Evolutionary conservation across 176 grass and related monocot genomes (phyloP), one percentile per base, ranked within the genome.

Genomic region (Oropetium thomaeum): DNA sequence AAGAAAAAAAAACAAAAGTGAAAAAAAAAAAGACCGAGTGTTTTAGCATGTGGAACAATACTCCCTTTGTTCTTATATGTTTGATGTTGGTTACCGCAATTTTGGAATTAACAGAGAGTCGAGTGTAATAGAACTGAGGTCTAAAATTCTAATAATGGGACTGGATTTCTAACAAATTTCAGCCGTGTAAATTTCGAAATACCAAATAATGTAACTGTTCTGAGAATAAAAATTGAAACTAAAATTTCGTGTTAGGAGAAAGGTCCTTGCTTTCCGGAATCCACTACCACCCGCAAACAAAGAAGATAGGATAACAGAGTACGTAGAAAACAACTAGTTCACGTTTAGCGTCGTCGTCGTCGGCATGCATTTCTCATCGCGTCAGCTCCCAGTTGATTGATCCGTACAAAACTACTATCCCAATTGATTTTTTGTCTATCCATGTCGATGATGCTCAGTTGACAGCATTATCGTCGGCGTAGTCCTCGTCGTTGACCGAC

Each of bases 401-500:
- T 55, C 10, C 59, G 12, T 14, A 30, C 59, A 44, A 35, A 5
- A 37, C 27, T 5, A 4, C 27, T 5, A 4, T 34, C 51, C 49
- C 38, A 28, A 10, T 34, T 13, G 5, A 25, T 26, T 3, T 10
- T n/a, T n/a, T n/a, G n/a, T n/a, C n/a, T n/a, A n/a, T n/a, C n/a
- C 25, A 38, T 25, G 16, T 22, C 26, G 43, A 10, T 79, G n/a
- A n/a, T n/a, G n/a, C n/a, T n/a, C 34, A 57, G 16, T 65, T 74
- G 69, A 87, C 62, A 51, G 61, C 69, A 26, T 75, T 63, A 14
- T 69, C 54, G 30, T 10, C 35, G 44, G 23, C 53, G 22, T 72
- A 58, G 19, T 74, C 81, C 9, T 74, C 79, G 9, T 51, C 69
- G 7, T 78, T 72, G 5, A 88, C 1, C 3, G 75, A 83, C 28